Evolutionary conservation across 768 basidiomycete genomes (phyloP), one percentile per base, ranked within the genome.

Genomic region (Mycena venus): DNA sequence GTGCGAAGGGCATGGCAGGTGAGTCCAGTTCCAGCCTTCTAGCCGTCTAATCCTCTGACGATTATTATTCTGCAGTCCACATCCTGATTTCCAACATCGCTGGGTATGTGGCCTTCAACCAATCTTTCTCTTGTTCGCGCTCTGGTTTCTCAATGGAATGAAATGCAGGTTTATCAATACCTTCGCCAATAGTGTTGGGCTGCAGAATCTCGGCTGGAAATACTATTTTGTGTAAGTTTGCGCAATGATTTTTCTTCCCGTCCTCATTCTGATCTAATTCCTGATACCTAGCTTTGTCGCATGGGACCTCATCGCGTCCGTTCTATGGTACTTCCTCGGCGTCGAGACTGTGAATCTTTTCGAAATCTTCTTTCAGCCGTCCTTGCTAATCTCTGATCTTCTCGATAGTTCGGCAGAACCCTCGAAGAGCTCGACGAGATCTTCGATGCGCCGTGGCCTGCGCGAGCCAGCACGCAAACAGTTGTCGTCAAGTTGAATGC

Each of bases 31-130:
- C 19, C 12, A 31, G 23, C 31, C 11, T 67, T n/a, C 51, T 27
- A 12, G 14, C 7, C 27, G 7, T 34, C 27, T 19, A 25, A n/a
- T n/a, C n/a, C n/a, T n/a, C n/a, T 29, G 25, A 47, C 40, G 6
- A 42, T 47, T 27, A 2, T 14, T 14, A n/a, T 17, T 23, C 17
- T 27, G 17, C 47, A 65, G 73, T 80, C 25, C 80, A 80, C 34
- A 80, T 80, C 63, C 72, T 80, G 11, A 78, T 80, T 38, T 80
- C 80, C 27, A 80, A 80, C 38, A 70, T 78, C 19, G 80, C 80
- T 21, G 80, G 79, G 68, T 77, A 55, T 14, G 70, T n/a, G n/a
- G n/a, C 21, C 10, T 31, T 4, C 34, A 17, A 11, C 21, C 12
- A n/a, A 2, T 2, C 17, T n/a, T 3, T 10, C 10, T 29, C 9